Conservation (phyloP, 1,284 basidiomycete species). For the Apiotrichum gracile region DNA sequence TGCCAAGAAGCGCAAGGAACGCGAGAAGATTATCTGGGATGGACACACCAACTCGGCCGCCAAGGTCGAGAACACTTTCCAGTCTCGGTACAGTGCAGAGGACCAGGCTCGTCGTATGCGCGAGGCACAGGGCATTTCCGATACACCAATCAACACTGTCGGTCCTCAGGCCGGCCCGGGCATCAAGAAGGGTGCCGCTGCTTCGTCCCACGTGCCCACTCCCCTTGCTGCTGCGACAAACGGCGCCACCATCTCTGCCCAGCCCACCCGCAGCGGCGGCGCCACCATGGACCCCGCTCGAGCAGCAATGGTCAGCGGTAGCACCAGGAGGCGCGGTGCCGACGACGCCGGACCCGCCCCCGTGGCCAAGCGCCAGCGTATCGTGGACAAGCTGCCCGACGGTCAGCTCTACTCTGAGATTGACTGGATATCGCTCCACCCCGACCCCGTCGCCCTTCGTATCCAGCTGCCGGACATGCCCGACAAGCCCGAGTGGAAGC, state of each 20-base stretch:
- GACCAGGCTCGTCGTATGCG: constrained; percentile 93
- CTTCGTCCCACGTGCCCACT: constrained; percentile 19
- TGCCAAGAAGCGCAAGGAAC: constrained; percentile 66
- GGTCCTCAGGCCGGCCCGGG: constrained; percentile 29
- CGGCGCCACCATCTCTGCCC: constrained; percentile 45
- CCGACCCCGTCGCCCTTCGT: constrained; percentile 74
- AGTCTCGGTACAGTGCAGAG: constrained; percentile 82
- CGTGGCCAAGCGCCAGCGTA: constrained; percentile 10
- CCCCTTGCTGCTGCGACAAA: constrained; percentile 38
- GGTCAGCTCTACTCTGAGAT: constrained; percentile 34
- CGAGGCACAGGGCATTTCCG: constrained; percentile 55
- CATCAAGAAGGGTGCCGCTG: constrained; percentile 12
- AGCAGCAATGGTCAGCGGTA: constrained; percentile 48
- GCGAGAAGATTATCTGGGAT: constrained; percentile 91
- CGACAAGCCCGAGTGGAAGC: constrained; percentile 82
- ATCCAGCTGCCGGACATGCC: constrained; percentile 72
- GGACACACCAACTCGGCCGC: constrained; percentile 87
- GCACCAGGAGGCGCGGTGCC: constrained; percentile 18
- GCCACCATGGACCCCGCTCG: constrained; percentile 38
- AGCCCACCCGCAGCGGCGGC: constrained; percentile 28
- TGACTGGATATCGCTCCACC: constrained; percentile 83
- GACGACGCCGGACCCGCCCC: constrained; percentile 16
- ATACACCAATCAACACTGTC: constrained; percentile 18
- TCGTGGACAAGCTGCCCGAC: constrained; percentile 17
- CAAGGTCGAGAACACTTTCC: constrained; percentile 81